A percentile compares a stretch with the other conserved stretches of the same genome.
These are phyloP conservation scores for Epichloe sylvatica DNA, from an alignment of 2,329 filamentous ascomycete species.

Conservation along the genomic window DNA sequence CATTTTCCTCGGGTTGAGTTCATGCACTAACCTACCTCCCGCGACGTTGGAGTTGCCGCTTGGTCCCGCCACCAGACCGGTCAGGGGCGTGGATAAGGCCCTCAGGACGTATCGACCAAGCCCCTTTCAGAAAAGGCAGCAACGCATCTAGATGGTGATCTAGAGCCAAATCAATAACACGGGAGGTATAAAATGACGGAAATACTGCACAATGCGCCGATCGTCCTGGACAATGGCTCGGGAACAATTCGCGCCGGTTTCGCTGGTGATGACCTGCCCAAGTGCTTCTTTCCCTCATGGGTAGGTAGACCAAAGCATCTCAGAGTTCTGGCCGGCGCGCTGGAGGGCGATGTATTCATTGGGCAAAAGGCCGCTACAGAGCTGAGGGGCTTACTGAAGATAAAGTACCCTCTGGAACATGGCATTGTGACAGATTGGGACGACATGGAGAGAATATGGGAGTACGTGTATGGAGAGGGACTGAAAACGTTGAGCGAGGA, in stretches of 20 bases:
- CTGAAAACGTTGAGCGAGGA: slow-evolving; percentile 96
- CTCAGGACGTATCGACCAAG: background rate
- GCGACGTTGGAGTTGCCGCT: background rate
- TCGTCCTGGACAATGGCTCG: slow-evolving; percentile 97
- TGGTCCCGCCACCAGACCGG: background rate
- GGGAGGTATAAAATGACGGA: slow-evolving; percentile 33
- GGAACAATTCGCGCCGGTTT: slow-evolving; percentile 96
- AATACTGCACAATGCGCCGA: slow-evolving; percentile 84
- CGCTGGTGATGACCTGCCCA: slow-evolving; percentile 87
- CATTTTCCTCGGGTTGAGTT: background rate
- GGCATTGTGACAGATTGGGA: slow-evolving; percentile 99
- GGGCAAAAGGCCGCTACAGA: slow-evolving; percentile 79
- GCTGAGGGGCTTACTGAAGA: slow-evolving; percentile 84
- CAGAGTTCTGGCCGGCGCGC: slow-evolving; percentile 84
- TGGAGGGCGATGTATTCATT: slow-evolving; percentile 96
- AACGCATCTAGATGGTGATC: background rate
- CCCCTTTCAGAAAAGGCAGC: background rate
- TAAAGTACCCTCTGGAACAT: slow-evolving; percentile 88
- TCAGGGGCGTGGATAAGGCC: slow-evolving; percentile 1
- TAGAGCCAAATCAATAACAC: background rate
- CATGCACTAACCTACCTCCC: background rate
- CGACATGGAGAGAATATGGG: slow-evolving; percentile 99
- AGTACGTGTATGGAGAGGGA: slow-evolving; percentile 91
- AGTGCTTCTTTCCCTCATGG: slow-evolving; percentile 95
- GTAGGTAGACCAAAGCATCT: slow-evolving; percentile 93